A percentile compares a stretch with the other conserved stretches of the same genome.
Evolutionary conservation across 2,329 filamentous ascomycete genomes (phyloP).

Genomic region (Diplodia intermedia): DNA sequence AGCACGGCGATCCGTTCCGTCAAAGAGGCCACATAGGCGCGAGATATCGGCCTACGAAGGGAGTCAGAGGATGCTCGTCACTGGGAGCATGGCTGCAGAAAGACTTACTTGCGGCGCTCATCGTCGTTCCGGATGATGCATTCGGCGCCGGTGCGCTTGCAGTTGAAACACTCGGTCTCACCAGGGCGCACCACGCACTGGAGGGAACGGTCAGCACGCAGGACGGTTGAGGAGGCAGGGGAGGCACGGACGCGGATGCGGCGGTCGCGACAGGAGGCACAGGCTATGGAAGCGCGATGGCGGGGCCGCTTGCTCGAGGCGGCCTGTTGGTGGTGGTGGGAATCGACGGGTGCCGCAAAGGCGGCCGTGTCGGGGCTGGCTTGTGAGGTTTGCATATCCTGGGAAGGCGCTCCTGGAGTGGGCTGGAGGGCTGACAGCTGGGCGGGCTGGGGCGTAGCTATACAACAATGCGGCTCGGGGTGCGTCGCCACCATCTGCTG

Average conservation of each 20-base stretch:
- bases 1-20: constrained; percentile 62
- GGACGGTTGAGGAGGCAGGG: constrained; percentile 15
- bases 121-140: constrained; percentile 66
- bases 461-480: constrained; percentile 26
- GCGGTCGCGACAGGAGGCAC: constrained; percentile 60
- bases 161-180: constrained; percentile 60
- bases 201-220: constrained; percentile 38
- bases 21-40: constrained; percentile 65
- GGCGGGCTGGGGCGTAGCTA: constrained; percentile 5
- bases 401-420: not conserved
- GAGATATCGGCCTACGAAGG: constrained; percentile 59
- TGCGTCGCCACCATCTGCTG: constrained; percentile 28
- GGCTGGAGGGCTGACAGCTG: not conserved
- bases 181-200: constrained; percentile 63
- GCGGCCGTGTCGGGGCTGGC: constrained; percentile 6
- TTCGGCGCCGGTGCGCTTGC: constrained; percentile 58
- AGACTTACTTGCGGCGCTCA: constrained; percentile 59
- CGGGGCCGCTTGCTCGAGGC: constrained; percentile 37
- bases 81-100: not conserved
- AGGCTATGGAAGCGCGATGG: constrained; percentile 61
- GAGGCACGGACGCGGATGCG: constrained; percentile 48
- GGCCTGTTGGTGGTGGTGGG: constrained; percentile 33
- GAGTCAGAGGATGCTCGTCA: not conserved
- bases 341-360: constrained; percentile 14
- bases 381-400: constrained; percentile 20